These are phyloP conservation scores for Pleurotus ostreatus DNA, from an alignment of 768 basidiomycete genomes.

Conservation along the genomic window DNA sequence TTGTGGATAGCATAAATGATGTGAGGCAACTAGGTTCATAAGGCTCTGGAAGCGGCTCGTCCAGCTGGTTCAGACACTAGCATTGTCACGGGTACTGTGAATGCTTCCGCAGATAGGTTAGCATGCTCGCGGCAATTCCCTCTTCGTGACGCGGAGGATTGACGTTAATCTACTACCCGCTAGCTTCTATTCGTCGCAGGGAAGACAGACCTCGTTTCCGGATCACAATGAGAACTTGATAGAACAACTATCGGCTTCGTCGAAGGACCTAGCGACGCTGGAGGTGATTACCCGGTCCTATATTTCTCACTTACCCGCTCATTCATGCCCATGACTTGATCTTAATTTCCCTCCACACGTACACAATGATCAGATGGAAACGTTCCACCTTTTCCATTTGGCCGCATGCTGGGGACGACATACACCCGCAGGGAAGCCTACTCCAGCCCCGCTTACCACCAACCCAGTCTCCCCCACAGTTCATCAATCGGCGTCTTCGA, in stretches of 20 bases:
- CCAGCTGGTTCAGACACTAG: conserved; percentile 30
- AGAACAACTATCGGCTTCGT: conserved; percentile 43
- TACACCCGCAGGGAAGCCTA: conserved; percentile 18
- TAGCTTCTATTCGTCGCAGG: conserved; percentile 87
- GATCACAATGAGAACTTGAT: conserved; percentile 70
- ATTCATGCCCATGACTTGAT: too few relatives aligned
- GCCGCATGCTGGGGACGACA: conserved; percentile 61
- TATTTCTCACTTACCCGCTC: conserved; percentile 2
- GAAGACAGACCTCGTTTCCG: conserved; percentile 75
- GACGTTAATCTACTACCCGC: conserved; percentile 3
- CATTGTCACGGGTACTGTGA: conserved; percentile 47
- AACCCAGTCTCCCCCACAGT: conserved; percentile 37
- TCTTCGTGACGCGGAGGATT: background rate
- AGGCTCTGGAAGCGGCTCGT: conserved; percentile 39
- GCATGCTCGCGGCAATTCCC: conserved; percentile 6
- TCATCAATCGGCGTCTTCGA: conserved; percentile 21
- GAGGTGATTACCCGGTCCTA: conserved; percentile 44
- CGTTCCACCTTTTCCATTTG: conserved; percentile 77
- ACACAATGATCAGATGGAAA: conserved; percentile 63
- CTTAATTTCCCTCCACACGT: background rate
- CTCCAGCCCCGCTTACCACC: conserved; percentile 39
- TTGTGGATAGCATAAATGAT: conserved; percentile 8
- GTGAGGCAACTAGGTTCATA: conserved; percentile 36
- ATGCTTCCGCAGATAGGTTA: conserved; percentile 83
- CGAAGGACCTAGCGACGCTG: conserved; percentile 56